Evolutionary conservation across 768 basidiomycete species (phyloP), one percentile per base, ranked within the genome.

Genomic region (Cystobasidium tubakii): DNA sequence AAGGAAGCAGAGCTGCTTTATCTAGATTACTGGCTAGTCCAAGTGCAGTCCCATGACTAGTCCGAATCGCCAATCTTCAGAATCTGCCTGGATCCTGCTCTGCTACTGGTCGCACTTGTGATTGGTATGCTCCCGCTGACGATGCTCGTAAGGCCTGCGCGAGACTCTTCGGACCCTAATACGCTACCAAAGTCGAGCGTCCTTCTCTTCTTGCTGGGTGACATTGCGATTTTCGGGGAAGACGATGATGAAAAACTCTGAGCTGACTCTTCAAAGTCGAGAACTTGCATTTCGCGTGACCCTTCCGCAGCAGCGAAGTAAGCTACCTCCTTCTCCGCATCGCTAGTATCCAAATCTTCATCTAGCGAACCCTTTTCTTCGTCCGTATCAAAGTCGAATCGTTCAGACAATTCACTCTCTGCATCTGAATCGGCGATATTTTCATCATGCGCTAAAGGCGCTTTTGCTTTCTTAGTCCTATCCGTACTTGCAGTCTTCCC

Each of bases 321-420:
- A 12, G 66, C 66, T 2, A 53, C 19, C 1, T 25, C 23, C 17
- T 50, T 43, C 44, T 67, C 66, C 25, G 19, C 66, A 39, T 67
- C 66, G 31, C 25, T 46, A 25, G 66, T 43, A 23, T 67, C 66
- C 6, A 10, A 10, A 34, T 34, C 63, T 19, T 62, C 25, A 66
- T 36, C 39, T 33, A 43, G 3, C 6, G 10, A 3, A 29, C 13
- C 64, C 1, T 13, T 36, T 27, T 66, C 64, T 25, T 66, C 64
- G 25, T 66, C 64, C 6, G 64, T 39, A 36, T 39, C 34, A n/a
- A 66, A 66, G 25, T 66, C 64, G 34, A 66, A 66, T 39, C 64
- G 6, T 43, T 66, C 64, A 27, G 64, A 39, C 17, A 43, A 7
- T 43, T 66, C 64, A 29, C 64, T 66, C 4, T 27, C 34, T 27